Base-by-base conservation (phyloP, 768 basidiomycete genomes). In the Lentinula detonsa region DNA sequence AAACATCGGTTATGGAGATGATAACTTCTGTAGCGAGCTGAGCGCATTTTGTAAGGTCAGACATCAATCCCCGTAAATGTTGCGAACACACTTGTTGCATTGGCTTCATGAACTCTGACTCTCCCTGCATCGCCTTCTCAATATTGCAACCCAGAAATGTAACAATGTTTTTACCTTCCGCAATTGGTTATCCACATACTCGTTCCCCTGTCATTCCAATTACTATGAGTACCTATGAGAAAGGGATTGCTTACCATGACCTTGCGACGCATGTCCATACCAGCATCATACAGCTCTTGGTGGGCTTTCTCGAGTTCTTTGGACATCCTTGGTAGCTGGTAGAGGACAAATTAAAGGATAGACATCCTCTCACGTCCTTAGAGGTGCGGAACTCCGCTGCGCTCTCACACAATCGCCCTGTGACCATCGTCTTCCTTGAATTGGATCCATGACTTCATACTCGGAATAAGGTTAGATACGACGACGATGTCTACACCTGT, bases 91-190 rank as follows among this genome's bases (percentile, higher is more conserved):
- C 73, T 68, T 78, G 74, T 66, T 78, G 78, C 76, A 80, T 79
- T 0, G 78, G 76, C 64, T 69, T 73, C 79, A 79, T 78, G 60
- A 80, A 79, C 9, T 78, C 77, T 2, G 78, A 77, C 4, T 71
- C 72, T 7, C 74, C 75, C 71, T 76, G 53, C 23, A 16, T 23
- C 8, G 28, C 35, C 16, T 46, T 28, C 28, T 28, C 28, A 28
- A 28, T 28, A 28, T 57, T 49, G n/a, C 18, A 16, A 43, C 39
- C 10, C 13, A 21, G 28, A 35, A 9, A 45, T 7, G 10, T 4
- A 28, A 18, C 18, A 42, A 39, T 39, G 3, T 13, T 42, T 31
- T 21, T 8, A 34, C 77, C 68, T 73, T 71, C 60, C 70, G 67
- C 15, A 78, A 69, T 64, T 78, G 77, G 23, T 74, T 73, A 42